Evolutionary conservation across 495 filamentous ascomycete species (phyloP).

Genomic region (Lasiosphaeris hirsuta): DNA sequence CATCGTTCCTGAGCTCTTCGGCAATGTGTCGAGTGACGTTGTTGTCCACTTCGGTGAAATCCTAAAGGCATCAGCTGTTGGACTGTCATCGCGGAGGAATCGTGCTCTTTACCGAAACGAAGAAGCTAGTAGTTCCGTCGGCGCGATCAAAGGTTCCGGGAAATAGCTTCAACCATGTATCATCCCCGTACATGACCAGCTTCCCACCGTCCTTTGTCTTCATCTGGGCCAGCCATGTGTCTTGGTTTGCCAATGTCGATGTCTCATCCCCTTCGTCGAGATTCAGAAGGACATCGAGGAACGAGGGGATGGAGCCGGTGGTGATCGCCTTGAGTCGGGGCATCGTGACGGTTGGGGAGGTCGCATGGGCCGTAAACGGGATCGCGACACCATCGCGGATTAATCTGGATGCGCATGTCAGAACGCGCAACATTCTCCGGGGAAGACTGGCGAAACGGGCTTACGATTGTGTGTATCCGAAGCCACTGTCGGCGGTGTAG

Average conservation of each 20-base stretch:
- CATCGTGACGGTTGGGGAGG: slow-evolving; percentile 97
- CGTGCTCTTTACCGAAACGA: slow-evolving; percentile 75
- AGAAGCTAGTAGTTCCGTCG: slow-evolving; percentile 96
- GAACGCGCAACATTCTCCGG: background rate
- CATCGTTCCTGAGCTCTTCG: slow-evolving; percentile 65
- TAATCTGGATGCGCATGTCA: slow-evolving; percentile 51
- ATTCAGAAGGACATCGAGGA: slow-evolving; percentile 94
- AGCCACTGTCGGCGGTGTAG: slow-evolving; percentile 75
- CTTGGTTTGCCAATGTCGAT: slow-evolving; percentile 79
- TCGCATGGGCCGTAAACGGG: slow-evolving; percentile 95
- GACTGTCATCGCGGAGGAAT: background rate
- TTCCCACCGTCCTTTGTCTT: slow-evolving; percentile 66
- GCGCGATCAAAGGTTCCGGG: slow-evolving; percentile 77
- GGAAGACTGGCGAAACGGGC: slow-evolving; percentile 10
- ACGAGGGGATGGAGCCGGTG: slow-evolving; percentile 92
- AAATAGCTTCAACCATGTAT: slow-evolving; percentile 98
- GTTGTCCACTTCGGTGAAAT: slow-evolving; percentile 95
- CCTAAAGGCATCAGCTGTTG: slow-evolving; percentile 50
- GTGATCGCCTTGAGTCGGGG: slow-evolving; percentile 96
- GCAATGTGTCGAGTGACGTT: slow-evolving; percentile 93
- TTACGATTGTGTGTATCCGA: slow-evolving; percentile 85
- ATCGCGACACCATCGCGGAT: slow-evolving; percentile 79
- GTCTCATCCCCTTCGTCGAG: slow-evolving; percentile 91
- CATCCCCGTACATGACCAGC: slow-evolving; percentile 93
- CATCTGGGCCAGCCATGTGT: slow-evolving; percentile 94